Evolutionary conservation across 2,329 filamentous ascomycete species (phyloP).

Genomic region (Venturia pyrina): DNA sequence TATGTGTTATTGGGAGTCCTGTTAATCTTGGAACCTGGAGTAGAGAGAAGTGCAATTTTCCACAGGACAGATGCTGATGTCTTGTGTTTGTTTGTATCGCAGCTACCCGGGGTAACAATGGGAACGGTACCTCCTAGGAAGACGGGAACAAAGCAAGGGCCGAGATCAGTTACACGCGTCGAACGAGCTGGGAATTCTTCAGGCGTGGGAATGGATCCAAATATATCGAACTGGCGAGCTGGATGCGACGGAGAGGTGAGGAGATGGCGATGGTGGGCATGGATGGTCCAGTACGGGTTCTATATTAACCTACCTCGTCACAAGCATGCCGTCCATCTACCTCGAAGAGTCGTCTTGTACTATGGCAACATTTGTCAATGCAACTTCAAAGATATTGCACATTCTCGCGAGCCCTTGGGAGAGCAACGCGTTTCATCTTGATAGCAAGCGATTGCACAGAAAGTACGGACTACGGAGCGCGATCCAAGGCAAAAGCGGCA

Average conservation of each 20-base stretch:
- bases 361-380: slow-evolving; percentile 4
- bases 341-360: background rate
- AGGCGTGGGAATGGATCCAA: background rate
- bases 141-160: background rate
- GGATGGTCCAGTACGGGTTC: background rate
- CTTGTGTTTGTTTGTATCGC: background rate
- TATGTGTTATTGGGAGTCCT: background rate
- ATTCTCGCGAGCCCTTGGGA: slow-evolving; percentile 3
- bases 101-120: background rate
- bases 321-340: background rate
- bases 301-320: background rate
- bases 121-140: background rate
- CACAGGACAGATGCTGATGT: background rate
- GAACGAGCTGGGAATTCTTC: background rate
- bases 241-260: background rate
- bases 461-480: background rate
- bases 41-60: background rate
- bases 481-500: background rate
- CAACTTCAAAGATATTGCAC: slow-evolving; percentile 7
- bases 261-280: background rate
- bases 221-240: background rate
- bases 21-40: background rate
- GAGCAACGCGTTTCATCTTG: slow-evolving; percentile 3
- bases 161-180: background rate
- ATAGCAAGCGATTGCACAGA: background rate